These are phyloP conservation scores for Psophocarpus tetragonolobus DNA, from an alignment of 306 rosid genomes.

Conservation along the genomic window DNA sequence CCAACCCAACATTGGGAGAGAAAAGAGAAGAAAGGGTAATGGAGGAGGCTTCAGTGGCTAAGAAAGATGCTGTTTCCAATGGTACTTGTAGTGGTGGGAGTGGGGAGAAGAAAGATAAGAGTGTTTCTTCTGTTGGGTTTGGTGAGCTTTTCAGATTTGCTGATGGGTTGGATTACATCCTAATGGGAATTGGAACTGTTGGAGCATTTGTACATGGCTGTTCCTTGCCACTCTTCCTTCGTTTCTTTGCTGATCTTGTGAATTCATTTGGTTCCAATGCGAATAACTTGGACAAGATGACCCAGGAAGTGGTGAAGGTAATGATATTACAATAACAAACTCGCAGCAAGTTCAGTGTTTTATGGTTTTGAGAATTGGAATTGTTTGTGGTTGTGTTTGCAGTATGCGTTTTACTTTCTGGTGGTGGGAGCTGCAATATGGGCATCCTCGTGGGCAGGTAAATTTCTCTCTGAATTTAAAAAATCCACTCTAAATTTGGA, in stretches of 20 bases:
- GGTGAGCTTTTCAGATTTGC: constrained; percentile 76
- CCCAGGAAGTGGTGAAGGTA: constrained; percentile 88
- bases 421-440: constrained; percentile 95
- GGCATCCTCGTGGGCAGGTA: constrained; percentile 97
- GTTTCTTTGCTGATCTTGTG: constrained; percentile 95
- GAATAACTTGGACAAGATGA: constrained; percentile 76
- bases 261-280: constrained; percentile 88
- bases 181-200: constrained; percentile 72
- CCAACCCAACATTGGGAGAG: constrained; percentile 38
- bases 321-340: background rate
- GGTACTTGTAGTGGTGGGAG: background rate
- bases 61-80: constrained; percentile 39
- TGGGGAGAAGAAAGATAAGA: constrained; percentile 54
- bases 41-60: constrained; percentile 46
- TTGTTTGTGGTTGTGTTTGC: constrained; percentile 31
- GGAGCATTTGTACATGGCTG: constrained; percentile 94
- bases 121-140: constrained; percentile 56
- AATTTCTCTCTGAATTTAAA: background rate
- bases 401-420: constrained; percentile 88
- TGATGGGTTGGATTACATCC: constrained; percentile 73
- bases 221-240: constrained; percentile 78
- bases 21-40: constrained; percentile 32
- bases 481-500: background rate
- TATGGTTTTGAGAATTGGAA: constrained; percentile 15
- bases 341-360: background rate